Evolutionary conservation across 2,329 filamentous ascomycete species (phyloP), one percentile per base, ranked within the genome.

Genomic region (Pyricularia pennisetigena): DNA sequence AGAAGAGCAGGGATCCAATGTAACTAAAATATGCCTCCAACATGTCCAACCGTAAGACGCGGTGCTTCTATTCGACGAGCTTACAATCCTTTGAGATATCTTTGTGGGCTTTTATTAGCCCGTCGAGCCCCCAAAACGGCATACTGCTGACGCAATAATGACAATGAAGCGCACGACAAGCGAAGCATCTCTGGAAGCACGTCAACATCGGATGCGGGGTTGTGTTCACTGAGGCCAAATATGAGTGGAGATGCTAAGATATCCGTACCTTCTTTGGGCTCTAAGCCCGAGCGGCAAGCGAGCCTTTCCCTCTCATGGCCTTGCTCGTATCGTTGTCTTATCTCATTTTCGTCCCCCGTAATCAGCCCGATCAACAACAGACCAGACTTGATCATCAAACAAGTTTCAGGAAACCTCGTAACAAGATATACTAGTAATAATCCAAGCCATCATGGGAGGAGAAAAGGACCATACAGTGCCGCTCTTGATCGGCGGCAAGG

Each of bases 401-500:
- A 26, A 61, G 57, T 61, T 24, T 61, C 8, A 6, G 23, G n/a
- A 2, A 12, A 61, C 8, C 23, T 26, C 16, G 3, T 12, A 10
- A n/a, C n/a, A 16, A 61, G 10, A 61, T 2, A 61, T 8, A n/a
- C n/a, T 61, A 7, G n/a, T n/a, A n/a, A 49, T n/a, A 49, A 24
- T 3, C 49, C n/a, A n/a, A 8, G 29, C 26, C 30, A 64, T 7
- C 62, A 64, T 30, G 26, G 62, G 62, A 16, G 66, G 67, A 35
- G 67, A 69, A 68, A 69, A 68, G 64, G 65, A 59, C 54, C 71
- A 72, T 70, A 72, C 74, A 29, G 75, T 78, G 9, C 76, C 76
- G 26, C 75, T 78, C 69, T 68, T 74, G 69, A 75, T 78, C 72
- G 72, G 74, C 68, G 76, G 76, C 69, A 69, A 75, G 68, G 73